Conservation (phyloP, 441 rosid species). For the Croton laevigatus region DNA sequence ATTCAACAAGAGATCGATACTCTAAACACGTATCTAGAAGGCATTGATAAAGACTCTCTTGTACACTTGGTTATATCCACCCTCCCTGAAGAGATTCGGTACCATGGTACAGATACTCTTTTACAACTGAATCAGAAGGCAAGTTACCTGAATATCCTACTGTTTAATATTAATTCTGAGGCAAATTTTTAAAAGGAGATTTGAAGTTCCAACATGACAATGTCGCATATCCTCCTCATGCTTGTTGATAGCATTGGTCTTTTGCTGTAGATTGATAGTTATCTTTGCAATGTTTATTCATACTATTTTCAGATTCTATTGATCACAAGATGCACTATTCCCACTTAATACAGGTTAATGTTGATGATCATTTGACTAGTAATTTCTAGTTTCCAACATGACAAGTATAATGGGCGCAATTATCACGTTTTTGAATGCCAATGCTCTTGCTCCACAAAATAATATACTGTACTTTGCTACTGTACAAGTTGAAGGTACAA, state of each 20-base stretch:
- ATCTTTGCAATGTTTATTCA: neutral
- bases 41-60: conserved; percentile 64
- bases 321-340: neutral
- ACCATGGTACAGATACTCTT: conserved; percentile 65
- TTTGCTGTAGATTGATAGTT: neutral
- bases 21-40: conserved; percentile 62
- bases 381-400: neutral
- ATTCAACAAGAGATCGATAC: conserved; percentile 72
- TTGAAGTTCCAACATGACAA: too few relatives aligned
- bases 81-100: conserved; percentile 84
- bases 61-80: conserved; percentile 79
- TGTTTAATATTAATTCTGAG: conserved; percentile 1
- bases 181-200: neutral
- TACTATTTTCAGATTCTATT: neutral
- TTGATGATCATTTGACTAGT: neutral
- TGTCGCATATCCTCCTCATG: neutral
- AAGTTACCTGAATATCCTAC: conserved; percentile 22
- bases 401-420: neutral
- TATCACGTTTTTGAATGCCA: neutral
- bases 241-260: neutral
- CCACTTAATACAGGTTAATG: neutral
- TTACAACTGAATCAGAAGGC: conserved; percentile 84
- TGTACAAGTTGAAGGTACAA: neutral
- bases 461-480: neutral
- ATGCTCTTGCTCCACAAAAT: neutral